These are phyloP conservation scores for Aureobasidium sp. DNA, from an alignment of 2,329 filamentous ascomycete species.

Conservation along the genomic window DNA sequence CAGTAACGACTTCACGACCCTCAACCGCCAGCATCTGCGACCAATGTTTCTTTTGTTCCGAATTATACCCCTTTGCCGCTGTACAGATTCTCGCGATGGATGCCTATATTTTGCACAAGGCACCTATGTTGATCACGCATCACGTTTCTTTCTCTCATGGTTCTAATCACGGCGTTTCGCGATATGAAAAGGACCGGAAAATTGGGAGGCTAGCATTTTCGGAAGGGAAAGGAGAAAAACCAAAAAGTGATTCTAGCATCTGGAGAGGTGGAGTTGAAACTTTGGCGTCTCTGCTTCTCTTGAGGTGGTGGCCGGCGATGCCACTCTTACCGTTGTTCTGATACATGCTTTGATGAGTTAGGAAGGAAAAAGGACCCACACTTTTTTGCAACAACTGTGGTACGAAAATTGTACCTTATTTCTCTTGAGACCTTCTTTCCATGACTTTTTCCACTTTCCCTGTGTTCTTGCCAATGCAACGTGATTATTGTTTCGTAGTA, in stretches of 20 bases:
- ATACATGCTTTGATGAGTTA: not conserved
- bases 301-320: not conserved
- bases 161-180: not conserved
- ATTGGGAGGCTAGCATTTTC: constrained; percentile 2
- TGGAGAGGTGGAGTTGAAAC: not conserved
- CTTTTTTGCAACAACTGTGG: not conserved
- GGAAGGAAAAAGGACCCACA: not conserved
- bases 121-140: constrained; percentile 1
- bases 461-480: not conserved
- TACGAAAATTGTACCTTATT: not conserved
- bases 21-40: constrained; percentile 7
- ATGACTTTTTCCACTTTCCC: not conserved
- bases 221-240: not conserved
- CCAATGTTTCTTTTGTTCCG: constrained; percentile 7
- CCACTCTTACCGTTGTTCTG: not conserved
- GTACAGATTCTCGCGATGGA: not conserved
- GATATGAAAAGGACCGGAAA: not conserved
- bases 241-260: not conserved
- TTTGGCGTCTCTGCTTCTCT: not conserved
- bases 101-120: not conserved
- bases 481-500: not conserved
- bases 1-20: constrained; percentile 10
- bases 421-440: not conserved
- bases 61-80: constrained; percentile 9
- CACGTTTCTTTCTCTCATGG: not conserved